These are phyloP conservation scores for Suillus spraguei DNA, from an alignment of 768 basidiomycete genomes.

Conservation along the genomic window DNA sequence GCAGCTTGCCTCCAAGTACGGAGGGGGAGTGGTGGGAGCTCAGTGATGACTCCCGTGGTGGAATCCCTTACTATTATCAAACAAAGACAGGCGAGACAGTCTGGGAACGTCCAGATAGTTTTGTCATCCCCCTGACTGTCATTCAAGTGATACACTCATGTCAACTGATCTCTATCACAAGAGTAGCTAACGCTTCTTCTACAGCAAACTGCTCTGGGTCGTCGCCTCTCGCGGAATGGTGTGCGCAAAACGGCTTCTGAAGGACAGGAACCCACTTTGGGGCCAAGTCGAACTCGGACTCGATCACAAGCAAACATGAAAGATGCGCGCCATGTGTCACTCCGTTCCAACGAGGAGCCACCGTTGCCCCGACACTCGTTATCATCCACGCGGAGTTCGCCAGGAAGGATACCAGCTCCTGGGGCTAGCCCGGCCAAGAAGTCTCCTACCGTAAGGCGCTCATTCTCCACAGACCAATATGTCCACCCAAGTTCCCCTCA, in stretches of 20 bases:
- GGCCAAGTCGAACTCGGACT: slow-evolving; percentile 20
- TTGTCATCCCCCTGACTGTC: slow-evolving; percentile 89
- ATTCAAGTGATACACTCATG: slow-evolving; percentile 63
- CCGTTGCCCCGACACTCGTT: slow-evolving; percentile 31
- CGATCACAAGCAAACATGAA: slow-evolving; percentile 40
- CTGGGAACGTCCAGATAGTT: slow-evolving; percentile 88
- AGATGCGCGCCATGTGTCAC: slow-evolving; percentile 34
- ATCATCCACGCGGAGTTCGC: slow-evolving; percentile 36
- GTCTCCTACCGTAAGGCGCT: slow-evolving; percentile 32
- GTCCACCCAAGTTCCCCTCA: slow-evolving; percentile 30
- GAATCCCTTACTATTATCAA: slow-evolving; percentile 92
- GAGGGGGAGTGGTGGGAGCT: slow-evolving; percentile 98
- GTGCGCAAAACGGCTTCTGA: slow-evolving; percentile 27
- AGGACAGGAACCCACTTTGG: neutral
- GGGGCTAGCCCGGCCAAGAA: slow-evolving; percentile 28
- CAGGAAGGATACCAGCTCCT: slow-evolving; percentile 31
- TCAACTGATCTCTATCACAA: neutral
- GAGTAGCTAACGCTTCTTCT: neutral
- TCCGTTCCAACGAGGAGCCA: slow-evolving; percentile 30
- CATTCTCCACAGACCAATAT: slow-evolving; percentile 33
- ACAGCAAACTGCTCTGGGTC: slow-evolving; percentile 73
- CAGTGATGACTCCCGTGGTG: slow-evolving; percentile 78
- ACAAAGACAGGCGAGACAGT: slow-evolving; percentile 90
- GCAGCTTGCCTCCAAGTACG: slow-evolving; percentile 76
- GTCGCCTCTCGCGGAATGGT: slow-evolving; percentile 64